These are phyloP conservation scores for Aspergillus thermomutatus DNA, from an alignment of 2,329 filamentous ascomycete genomes.

Conservation along the genomic window DNA sequence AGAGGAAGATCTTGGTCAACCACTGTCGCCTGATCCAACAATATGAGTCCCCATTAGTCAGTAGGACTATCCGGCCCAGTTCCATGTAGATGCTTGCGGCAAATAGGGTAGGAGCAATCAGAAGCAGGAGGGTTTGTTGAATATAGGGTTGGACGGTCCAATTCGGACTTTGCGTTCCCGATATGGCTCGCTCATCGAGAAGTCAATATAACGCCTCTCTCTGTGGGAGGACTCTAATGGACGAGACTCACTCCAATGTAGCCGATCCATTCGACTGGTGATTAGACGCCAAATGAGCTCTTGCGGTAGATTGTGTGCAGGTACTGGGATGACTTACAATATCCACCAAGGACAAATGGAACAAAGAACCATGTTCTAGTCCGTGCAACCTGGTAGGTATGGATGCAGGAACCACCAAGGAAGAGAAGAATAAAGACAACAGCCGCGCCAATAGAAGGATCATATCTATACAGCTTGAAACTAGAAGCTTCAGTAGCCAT, in stretches of 20 bases:
- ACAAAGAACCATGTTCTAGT: slow-evolving; percentile 49
- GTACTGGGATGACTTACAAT: slow-evolving; percentile 28
- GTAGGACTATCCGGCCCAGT: neutral
- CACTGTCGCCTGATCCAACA: neutral
- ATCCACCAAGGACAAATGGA: slow-evolving; percentile 35
- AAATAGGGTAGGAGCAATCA: neutral
- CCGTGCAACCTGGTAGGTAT: slow-evolving; percentile 42
- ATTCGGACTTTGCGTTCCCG: neutral
- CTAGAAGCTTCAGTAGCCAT: neutral
- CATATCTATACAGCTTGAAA: slow-evolving; percentile 38
- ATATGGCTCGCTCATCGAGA: neutral
- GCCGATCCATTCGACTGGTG: neutral
- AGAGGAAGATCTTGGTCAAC: neutral
- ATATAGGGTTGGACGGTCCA: neutral
- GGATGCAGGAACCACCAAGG: slow-evolving; percentile 37
- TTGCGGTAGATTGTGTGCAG: neutral
- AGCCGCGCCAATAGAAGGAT: slow-evolving; percentile 45
- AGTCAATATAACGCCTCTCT: neutral
- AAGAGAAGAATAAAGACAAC: slow-evolving; percentile 49
- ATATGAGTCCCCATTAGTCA: neutral
- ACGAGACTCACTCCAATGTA: neutral
- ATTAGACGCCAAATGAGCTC: neutral
- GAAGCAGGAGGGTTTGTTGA: neutral
- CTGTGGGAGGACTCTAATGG: neutral
- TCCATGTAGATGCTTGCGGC: neutral